A percentile compares a stretch with the other conserved stretches of the same genome.
Conservation (phyloP, 306 rosid genomes). For the Inga laurina region DNA sequence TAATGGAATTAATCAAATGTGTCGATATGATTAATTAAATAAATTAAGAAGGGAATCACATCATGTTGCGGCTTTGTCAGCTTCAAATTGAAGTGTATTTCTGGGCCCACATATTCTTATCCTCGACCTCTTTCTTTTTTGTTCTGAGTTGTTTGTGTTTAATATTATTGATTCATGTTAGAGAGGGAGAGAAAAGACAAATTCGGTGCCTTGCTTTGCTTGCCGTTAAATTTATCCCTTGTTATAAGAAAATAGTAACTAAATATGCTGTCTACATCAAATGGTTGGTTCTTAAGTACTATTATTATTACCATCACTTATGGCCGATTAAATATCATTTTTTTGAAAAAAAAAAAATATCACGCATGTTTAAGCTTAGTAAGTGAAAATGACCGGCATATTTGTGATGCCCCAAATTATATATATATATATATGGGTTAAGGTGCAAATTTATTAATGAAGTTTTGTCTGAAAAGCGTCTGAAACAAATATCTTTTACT, state of each 20-base stretch:
- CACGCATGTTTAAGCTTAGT: too few species aligned
- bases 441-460: too few species aligned
- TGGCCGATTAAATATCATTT: neutral
- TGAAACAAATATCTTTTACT: too few species aligned
- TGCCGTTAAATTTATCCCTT: neutral
- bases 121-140: slow-evolving; percentile 7
- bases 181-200: neutral
- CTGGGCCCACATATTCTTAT: slow-evolving; percentile 54
- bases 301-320: too few species aligned
- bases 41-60: slow-evolving; percentile 34
- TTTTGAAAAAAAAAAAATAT: too few species aligned
- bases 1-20: slow-evolving; percentile 46
- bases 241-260: neutral
- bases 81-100: slow-evolving; percentile 45
- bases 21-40: slow-evolving; percentile 27
- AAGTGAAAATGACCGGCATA: neutral
- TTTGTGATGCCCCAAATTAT: neutral
- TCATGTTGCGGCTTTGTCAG: slow-evolving; percentile 50
- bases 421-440: too few species aligned
- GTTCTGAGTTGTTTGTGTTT: slow-evolving; percentile 40
- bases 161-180: slow-evolving; percentile 28
- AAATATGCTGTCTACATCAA: neutral
- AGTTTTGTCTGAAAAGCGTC: too few species aligned
- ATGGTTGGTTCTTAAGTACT: too few species aligned
- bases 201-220: neutral